Conservation (phyloP, 2,329 filamentous ascomycete genomes). For the Geosmithia flava region DNA sequence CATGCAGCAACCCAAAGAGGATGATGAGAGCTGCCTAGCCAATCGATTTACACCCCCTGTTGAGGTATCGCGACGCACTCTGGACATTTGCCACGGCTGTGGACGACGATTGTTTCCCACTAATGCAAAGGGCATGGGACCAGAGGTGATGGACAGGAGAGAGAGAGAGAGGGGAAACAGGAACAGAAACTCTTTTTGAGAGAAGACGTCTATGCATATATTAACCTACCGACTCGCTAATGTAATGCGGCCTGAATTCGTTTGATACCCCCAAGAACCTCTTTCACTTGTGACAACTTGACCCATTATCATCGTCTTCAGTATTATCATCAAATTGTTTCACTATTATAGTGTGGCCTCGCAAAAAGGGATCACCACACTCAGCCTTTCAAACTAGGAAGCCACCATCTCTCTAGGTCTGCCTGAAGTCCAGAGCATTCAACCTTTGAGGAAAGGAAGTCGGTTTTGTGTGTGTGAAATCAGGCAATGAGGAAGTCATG, state of each 20-base stretch:
- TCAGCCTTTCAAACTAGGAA: too few species aligned
- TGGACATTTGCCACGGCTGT: not conserved
- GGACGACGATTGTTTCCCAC: too few species aligned
- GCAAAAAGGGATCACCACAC: not conserved
- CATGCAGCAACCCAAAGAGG: too few species aligned
- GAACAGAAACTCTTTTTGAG: not conserved
- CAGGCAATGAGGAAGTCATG: constrained; percentile 35
- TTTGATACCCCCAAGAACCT: not conserved
- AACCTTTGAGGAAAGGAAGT: too few species aligned
- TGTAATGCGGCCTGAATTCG: not conserved
- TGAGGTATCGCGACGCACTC: not conserved
- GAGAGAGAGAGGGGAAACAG: not conserved
- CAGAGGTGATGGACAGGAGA: not conserved
- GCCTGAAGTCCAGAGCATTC: too few species aligned
- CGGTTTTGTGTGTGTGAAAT: too few species aligned
- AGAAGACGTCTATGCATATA: not conserved
- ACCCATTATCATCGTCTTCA: not conserved
- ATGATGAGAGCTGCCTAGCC: not conserved
- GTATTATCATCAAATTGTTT: not conserved
- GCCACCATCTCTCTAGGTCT: not conserved
- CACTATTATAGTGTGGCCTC: not conserved
- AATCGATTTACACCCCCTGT: not conserved
- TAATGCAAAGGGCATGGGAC: not conserved
- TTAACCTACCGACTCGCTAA: not conserved
- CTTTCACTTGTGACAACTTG: not conserved